Conservation (phyloP, 1,284 basidiomycete genomes). For the Spongiforma sp. region DNA sequence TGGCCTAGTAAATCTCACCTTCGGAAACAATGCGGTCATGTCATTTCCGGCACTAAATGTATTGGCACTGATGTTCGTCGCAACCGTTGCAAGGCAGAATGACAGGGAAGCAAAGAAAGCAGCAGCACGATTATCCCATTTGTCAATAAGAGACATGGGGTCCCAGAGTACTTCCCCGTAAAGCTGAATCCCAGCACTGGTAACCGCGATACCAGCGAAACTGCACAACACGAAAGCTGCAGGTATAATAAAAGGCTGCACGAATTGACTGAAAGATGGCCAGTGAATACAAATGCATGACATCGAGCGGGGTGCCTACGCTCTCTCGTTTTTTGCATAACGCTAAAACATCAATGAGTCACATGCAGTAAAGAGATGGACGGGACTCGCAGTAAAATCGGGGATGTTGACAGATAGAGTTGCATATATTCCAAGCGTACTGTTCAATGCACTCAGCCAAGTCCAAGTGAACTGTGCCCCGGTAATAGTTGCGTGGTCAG, state of each 20-base stretch:
- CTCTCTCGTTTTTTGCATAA: conserved; percentile 34
- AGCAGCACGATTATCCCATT: conserved; percentile 68
- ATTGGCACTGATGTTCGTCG: conserved; percentile 69
- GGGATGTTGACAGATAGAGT: conserved; percentile 62
- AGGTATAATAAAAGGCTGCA: conserved; percentile 64
- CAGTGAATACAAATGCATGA: conserved; percentile 1
- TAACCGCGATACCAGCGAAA: conserved; percentile 64
- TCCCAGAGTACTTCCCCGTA: conserved; percentile 60
- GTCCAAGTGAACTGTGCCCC: conserved; percentile 55
- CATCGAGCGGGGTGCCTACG: conserved; percentile 15
- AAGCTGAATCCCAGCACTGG: conserved; percentile 51
- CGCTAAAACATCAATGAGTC: conserved; percentile 21
- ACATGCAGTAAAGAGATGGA: background rate
- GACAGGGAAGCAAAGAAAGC: conserved; percentile 67
- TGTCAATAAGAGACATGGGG: conserved; percentile 53
- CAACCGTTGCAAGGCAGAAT: conserved; percentile 64
- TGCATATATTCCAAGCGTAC: conserved; percentile 56
- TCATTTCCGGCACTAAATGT: conserved; percentile 69
- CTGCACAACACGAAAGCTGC: conserved; percentile 58
- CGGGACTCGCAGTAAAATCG: conserved; percentile 52
- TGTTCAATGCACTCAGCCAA: conserved; percentile 60
- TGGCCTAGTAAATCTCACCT: conserved; percentile 12
- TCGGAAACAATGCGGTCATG: conserved; percentile 58
- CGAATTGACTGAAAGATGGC: conserved; percentile 46
- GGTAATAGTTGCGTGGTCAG: conserved; percentile 42